Percentiles rank a stretch among this genome's conserved stretches.
phyloP scores from a whole-genome alignment of 441 rosid genomes.

The Capsella rubella region DNA sequence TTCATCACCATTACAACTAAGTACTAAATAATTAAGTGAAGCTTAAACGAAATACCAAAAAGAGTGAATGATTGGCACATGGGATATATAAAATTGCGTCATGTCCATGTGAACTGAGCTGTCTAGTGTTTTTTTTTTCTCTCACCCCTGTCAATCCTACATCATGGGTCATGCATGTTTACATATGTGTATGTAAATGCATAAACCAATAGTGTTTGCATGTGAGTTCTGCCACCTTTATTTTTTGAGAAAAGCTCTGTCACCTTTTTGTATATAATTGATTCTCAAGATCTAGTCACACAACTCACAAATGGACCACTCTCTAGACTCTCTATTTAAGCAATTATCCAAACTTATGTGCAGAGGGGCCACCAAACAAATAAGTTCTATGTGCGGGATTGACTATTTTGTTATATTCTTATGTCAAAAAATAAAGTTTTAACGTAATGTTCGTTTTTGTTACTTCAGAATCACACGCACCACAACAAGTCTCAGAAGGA shows the following conservation, averaged over 20 bases:
- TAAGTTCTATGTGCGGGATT: conserved; percentile 20
- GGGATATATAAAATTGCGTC: conserved; percentile 49
- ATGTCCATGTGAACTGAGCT: conserved; percentile 85
- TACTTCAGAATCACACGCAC: conserved; percentile 41
- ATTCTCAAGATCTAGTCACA: conserved; percentile 42
- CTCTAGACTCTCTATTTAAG: conserved; percentile 32
- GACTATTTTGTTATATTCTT: conserved; percentile 4
- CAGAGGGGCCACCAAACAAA: conserved; percentile 33
- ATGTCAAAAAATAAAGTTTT: not conserved
- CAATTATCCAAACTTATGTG: conserved; percentile 34
- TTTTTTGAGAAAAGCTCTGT: conserved; percentile 25
- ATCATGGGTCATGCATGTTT: conserved; percentile 45
- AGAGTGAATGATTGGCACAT: conserved; percentile 39
- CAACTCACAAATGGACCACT: conserved; percentile 44
- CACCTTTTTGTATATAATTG: conserved; percentile 40
- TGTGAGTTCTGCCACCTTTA: conserved; percentile 42
- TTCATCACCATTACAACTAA: conserved; percentile 18
- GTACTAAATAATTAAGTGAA: not conserved
- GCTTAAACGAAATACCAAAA: conserved; percentile 27
- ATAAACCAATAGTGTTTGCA: conserved; percentile 45
- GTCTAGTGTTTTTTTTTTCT: conserved; percentile 41
- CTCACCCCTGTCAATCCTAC: conserved; percentile 40
- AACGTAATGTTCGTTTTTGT: conserved; percentile 3
- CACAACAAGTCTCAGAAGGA: conserved; percentile 36
- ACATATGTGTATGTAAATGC: conserved; percentile 28